Evolutionary conservation across 768 basidiomycete species (phyloP).

Genomic region (Russula emetica): DNA sequence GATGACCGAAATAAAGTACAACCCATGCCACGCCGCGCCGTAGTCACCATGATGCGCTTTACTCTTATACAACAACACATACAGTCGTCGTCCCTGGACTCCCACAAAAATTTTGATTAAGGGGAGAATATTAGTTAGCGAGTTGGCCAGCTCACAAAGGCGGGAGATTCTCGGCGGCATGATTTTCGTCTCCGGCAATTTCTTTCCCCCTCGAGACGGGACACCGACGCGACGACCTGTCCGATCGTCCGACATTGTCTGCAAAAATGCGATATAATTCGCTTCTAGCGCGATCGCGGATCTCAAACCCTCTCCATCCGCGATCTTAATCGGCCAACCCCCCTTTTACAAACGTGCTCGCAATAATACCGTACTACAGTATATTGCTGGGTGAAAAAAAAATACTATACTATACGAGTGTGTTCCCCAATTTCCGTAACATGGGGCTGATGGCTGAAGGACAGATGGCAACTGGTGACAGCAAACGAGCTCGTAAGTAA

Average conservation of each 20-base stretch:
- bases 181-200: neutral
- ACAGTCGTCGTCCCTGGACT: neutral
- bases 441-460: neutral
- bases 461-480: neutral
- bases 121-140: neutral
- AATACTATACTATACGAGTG: neutral
- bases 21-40: too few species aligned
- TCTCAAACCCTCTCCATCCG: neutral
- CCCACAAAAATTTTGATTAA: neutral
- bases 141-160: neutral
- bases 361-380: neutral
- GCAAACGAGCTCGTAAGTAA: conserved; percentile 5
- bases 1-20: neutral
- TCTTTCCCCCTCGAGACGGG: neutral
- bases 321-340: neutral
- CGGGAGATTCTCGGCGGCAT: neutral
- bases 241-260: conserved; percentile 4
- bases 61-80: neutral
- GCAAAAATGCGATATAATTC: neutral
- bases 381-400: neutral
- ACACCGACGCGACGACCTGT: neutral
- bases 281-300: neutral
- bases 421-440: neutral
- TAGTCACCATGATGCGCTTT: neutral
- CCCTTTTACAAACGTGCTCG: neutral